A percentile compares a stretch with the other conserved stretches of the same genome.
phyloP scores from a whole-genome alignment of 208 protist species.

The Leishmania tarentolae region DNA sequence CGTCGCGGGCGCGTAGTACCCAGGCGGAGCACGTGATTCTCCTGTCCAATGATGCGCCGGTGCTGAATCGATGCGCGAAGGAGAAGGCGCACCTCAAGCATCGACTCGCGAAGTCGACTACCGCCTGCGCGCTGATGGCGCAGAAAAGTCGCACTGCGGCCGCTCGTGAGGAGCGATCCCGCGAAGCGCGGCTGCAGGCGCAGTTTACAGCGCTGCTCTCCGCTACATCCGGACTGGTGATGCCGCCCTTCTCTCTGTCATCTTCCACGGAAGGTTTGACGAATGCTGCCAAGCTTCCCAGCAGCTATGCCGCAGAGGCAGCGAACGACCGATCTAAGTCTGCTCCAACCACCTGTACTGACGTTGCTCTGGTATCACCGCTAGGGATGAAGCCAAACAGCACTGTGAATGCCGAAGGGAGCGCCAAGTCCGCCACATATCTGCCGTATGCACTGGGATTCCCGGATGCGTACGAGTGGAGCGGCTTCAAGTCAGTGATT shows the following conservation, averaged over 20 bases:
- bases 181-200: slow-evolving; percentile 32
- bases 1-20: slow-evolving; percentile 22
- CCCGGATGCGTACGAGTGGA: slow-evolving; percentile 60
- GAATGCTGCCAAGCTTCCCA: background rate
- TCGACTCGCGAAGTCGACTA: slow-evolving; percentile 29
- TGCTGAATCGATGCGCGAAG: slow-evolving; percentile 40
- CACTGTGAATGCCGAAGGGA: background rate
- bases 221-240: slow-evolving; percentile 6
- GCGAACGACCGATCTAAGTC: background rate
- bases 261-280: background rate
- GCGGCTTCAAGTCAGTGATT: slow-evolving; percentile 64
- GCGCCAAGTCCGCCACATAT: background rate
- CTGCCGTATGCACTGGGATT: slow-evolving; percentile 41
- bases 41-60: slow-evolving; percentile 40
- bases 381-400: background rate
- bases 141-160: slow-evolving; percentile 21
- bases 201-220: slow-evolving; percentile 38
- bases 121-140: slow-evolving; percentile 10
- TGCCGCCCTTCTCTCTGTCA: slow-evolving; percentile 5
- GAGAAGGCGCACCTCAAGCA: slow-evolving; percentile 34
- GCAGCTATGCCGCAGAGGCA: background rate
- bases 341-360: background rate
- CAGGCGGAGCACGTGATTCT: slow-evolving; percentile 36
- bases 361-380: background rate
- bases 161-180: slow-evolving; percentile 31